A percentile compares a stretch with the other conserved stretches of the same genome.
phyloP scores from a whole-genome alignment of 202 grass and related monocot genomes.

The Hordeum pubiflorum region DNA sequence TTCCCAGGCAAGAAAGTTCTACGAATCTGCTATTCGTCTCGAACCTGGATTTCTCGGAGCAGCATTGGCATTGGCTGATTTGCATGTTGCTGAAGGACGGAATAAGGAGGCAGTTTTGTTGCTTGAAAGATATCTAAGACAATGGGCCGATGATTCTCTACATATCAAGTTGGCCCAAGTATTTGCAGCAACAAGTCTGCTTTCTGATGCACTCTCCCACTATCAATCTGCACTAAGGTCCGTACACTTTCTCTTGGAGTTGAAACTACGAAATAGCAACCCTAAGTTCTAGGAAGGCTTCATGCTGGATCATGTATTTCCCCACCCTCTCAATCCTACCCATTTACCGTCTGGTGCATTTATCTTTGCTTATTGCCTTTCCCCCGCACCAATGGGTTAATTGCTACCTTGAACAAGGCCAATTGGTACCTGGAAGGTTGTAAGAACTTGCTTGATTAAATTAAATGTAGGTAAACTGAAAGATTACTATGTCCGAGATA shows the following conservation, averaged over 20 bases:
- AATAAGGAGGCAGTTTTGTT: conserved; percentile 77
- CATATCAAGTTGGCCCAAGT: conserved; percentile 95
- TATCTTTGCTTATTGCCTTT: background rate
- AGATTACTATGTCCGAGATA: background rate
- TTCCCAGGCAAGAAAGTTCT: conserved; percentile 90
- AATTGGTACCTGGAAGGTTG: background rate
- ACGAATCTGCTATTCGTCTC: conserved; percentile 86
- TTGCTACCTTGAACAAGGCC: background rate
- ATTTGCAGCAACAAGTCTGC: conserved; percentile 72
- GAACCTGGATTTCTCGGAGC: conserved; percentile 96
- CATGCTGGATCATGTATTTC: background rate
- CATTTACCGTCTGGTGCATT: background rate
- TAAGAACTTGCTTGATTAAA: background rate
- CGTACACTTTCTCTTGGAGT: conserved; percentile 13
- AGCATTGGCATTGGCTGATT: conserved; percentile 83
- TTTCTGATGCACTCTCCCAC: conserved; percentile 86
- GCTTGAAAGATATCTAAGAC: conserved; percentile 77
- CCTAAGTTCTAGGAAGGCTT: background rate
- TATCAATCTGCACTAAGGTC: conserved; percentile 97
- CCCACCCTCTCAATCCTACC: background rate
- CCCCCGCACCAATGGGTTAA: background rate
- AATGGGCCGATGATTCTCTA: conserved; percentile 90
- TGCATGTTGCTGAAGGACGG: conserved; percentile 71
- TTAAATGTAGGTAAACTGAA: background rate
- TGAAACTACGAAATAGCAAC: conserved; percentile 12